Conservation (phyloP, 2,329 filamentous ascomycete genomes). For the Talaromyces funiculosus region DNA sequence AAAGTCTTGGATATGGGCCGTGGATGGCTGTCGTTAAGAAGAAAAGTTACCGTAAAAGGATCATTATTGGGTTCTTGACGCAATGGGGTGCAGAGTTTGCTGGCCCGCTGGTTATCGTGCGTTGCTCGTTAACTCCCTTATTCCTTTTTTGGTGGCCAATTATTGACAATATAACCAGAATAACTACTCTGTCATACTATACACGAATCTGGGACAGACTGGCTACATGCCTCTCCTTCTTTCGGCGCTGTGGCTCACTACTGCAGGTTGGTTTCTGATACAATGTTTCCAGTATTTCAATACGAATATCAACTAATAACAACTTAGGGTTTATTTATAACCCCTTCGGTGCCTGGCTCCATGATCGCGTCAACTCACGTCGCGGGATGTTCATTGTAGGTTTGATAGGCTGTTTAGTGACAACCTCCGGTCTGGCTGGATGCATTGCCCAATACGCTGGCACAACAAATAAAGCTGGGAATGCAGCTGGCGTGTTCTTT, state of each 20-base stretch:
- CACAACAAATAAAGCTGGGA: conserved; percentile 37
- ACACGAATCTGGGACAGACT: conserved; percentile 39
- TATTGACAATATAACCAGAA: neutral
- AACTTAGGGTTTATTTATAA: conserved; percentile 37
- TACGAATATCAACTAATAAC: neutral
- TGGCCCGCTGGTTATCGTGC: conserved; percentile 35
- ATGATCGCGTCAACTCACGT: conserved; percentile 34
- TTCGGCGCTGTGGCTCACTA: conserved; percentile 41
- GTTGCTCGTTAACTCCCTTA: neutral
- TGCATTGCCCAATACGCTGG: conserved; percentile 36
- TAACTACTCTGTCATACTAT: conserved; percentile 39
- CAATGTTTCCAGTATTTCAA: conserved; percentile 7
- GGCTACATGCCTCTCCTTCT: conserved; percentile 41
- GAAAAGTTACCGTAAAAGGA: conserved; percentile 46
- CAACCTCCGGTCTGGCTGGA: conserved; percentile 36
- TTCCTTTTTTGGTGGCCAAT: neutral
- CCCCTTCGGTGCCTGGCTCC: conserved; percentile 32
- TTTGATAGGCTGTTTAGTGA: conserved; percentile 36
- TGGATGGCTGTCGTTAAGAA: conserved; percentile 46
- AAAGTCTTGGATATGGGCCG: conserved; percentile 33
- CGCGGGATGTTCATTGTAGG: conserved; percentile 40
- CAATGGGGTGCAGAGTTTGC: conserved; percentile 51
- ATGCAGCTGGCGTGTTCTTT: conserved; percentile 37
- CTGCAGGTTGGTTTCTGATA: conserved; percentile 35
- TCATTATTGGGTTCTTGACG: conserved; percentile 49